Evolutionary conservation across 345 rosid genomes (phyloP), one percentile per base, ranked within the genome.

Genomic region (Hypericum perforatum): DNA sequence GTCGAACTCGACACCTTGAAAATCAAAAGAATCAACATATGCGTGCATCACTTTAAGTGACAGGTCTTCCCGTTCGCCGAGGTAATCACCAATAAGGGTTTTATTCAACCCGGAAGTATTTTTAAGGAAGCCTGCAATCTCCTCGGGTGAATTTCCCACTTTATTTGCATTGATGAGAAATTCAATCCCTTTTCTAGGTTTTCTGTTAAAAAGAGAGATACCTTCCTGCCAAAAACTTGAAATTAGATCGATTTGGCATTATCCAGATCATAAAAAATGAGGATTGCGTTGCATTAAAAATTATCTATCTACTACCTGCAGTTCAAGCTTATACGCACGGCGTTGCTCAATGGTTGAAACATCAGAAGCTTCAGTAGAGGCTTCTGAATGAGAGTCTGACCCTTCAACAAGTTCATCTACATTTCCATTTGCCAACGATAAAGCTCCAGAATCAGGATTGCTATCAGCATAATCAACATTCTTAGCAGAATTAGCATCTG

Each of bases 271-370:
- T 43, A 54, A 46, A 47, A 53, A 12, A 46, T 37, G 16, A 52
- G 22, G 45, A 53, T 15, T 55, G 11, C 50, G 15, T 41, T 37
- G 47, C 42, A 29, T 16, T 12, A 63, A 46, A 58, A 9, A 54
- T 46, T 42, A 43, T 16, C 16, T 40, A 50, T 45, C 39, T 29
- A 62, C 22, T 64, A 85, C 99, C 86, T 89, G 99, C 74, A 89
- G 97, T 73, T 94, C 99, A 66, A 94, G 95, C 80, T 94, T 94
- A 82, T 94, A 94, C 58, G 99, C 99, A 48, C 99, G 85, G 36
- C 95, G 97, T 67, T 94, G 97, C 81, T 94, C 99, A 46, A 94
- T 89, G 49, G 82, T 74, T 42, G 79, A 76, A 61, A 85, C 87
- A 65, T 86, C 95, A 69, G 95, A 80, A 68, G 81, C 70, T 67